Evolutionary conservation across 306 rosid species (phyloP), one percentile per base, ranked within the genome.

Genomic region (Acacia crassicarpa): DNA sequence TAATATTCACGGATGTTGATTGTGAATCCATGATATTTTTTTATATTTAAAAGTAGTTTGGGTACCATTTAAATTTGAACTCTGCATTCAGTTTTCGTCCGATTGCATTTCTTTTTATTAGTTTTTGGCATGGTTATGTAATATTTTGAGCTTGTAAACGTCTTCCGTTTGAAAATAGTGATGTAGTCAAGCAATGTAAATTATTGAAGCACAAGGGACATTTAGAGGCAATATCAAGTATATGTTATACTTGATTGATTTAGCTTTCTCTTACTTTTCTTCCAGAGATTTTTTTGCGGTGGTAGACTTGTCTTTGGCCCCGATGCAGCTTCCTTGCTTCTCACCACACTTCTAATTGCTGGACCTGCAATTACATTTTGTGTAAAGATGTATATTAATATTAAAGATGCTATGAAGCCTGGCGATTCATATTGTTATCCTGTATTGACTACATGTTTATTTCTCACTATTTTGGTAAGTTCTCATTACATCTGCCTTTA

Each of bases 291-390:
- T 83, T 79, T 89, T 72, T 93, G 93, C 77, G 91, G 96, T 10
- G 99, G 99, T 75, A 93, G 99, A 86, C 84, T 95, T 54, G 88
- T 95, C 67, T 95, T 95, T 67, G 99, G 99, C 72, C 99, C 99
- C 20, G 99, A 95, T 74, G 97, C 83, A 61, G 85, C 91, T 85
- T 95, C 99, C 49, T 78, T 95, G 82, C 65, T 90, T 72, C 91
- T 95, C 81, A 92, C 98, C 22, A 74, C 83, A 44, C 67, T 89
- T 48, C 92, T 95, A 77, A 86, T 95, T 65, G 89, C 87, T 30
- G 93, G 80, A 58, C 99, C 99, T 77, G 87, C 99, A 16, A 74
- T 89, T 85, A 83, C 92, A 75, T 95, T 95, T 84, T 92, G 91
- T 85, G 78, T 87, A 46, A 92, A 81, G 88, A 81, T 71, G 80